phyloP scores from a whole-genome alignment of 2,329 filamentous ascomycete genomes.

The Alternaria arbusti region DNA sequence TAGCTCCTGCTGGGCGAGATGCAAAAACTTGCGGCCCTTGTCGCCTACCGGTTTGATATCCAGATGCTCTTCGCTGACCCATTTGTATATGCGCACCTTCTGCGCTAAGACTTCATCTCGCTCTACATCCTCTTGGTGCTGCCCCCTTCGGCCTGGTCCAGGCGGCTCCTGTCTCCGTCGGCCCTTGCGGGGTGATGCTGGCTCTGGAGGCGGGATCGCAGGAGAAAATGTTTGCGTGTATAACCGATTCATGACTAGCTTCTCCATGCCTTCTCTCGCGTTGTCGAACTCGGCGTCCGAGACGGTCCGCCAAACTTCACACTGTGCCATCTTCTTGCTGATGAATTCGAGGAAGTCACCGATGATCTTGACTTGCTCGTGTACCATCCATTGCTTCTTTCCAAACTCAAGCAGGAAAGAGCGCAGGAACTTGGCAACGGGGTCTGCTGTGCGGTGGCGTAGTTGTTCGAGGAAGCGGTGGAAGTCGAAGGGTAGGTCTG shows the following conservation, averaged over 20 bases:
- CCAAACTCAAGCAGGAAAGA: slow-evolving; percentile 94
- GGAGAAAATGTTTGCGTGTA: slow-evolving; percentile 97
- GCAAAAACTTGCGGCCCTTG: slow-evolving; percentile 85
- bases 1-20: slow-evolving; percentile 90
- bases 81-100: slow-evolving; percentile 96
- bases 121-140: slow-evolving; percentile 98
- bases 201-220: slow-evolving; percentile 82
- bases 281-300: slow-evolving; percentile 98
- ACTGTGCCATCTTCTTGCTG: slow-evolving; percentile 96
- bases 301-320: slow-evolving; percentile 94
- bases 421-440: slow-evolving; percentile 91
- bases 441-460: slow-evolving; percentile 95
- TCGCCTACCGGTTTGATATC: slow-evolving; percentile 87
- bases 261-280: slow-evolving; percentile 98
- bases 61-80: slow-evolving; percentile 90
- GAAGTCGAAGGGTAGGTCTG: slow-evolving; percentile 91
- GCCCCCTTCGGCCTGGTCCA: slow-evolving; percentile 85
- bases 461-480: slow-evolving; percentile 96
- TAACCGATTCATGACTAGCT: slow-evolving; percentile 96
- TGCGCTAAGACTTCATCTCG: slow-evolving; percentile 94
- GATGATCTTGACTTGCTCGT: slow-evolving; percentile 99
- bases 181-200: slow-evolving; percentile 72
- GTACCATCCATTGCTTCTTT: slow-evolving; percentile 99
- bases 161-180: slow-evolving; percentile 64
- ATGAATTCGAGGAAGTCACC: slow-evolving; percentile 96